Conservation (phyloP, 176 grass and related monocot species). For the Aegilops speltoides region DNA sequence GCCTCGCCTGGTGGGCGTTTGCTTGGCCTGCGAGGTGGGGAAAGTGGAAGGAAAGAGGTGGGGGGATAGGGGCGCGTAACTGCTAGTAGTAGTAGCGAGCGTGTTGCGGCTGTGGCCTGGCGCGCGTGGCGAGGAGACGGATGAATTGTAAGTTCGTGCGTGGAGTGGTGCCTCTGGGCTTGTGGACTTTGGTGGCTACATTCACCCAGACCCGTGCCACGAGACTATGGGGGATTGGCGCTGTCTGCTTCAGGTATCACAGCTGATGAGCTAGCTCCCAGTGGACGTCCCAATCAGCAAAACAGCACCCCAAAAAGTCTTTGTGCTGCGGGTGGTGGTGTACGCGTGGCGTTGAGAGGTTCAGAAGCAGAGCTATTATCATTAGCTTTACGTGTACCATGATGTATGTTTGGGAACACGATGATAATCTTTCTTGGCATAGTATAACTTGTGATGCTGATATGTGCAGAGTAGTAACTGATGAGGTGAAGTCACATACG, state of each 20-base stretch:
- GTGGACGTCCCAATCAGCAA: neutral
- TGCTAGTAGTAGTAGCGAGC: neutral
- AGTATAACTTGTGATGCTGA: neutral
- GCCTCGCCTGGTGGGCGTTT: too few species aligned
- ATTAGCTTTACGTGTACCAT: too few species aligned
- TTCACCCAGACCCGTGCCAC: too few species aligned
- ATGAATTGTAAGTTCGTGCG: neutral
- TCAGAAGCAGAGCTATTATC: too few species aligned
- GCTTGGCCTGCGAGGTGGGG: neutral
- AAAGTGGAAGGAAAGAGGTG: neutral
- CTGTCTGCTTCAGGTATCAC: neutral
- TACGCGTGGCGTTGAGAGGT: too few species aligned
- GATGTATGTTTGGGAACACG: too few species aligned
- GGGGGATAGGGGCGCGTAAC: conserved; percentile 33
- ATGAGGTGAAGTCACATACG: too few species aligned
- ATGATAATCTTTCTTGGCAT: too few species aligned
- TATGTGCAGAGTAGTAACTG: neutral
- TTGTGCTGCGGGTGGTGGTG: neutral
- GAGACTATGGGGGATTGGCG: neutral
- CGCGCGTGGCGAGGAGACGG: neutral
- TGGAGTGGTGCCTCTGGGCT: neutral
- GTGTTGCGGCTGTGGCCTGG: neutral
- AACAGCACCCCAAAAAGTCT: neutral
- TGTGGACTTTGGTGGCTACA: neutral
- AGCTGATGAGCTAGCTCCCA: too few species aligned